These are phyloP conservation scores for Colletotrichum sp. DNA, from an alignment of 2,329 filamentous ascomycete genomes.

Conservation along the genomic window DNA sequence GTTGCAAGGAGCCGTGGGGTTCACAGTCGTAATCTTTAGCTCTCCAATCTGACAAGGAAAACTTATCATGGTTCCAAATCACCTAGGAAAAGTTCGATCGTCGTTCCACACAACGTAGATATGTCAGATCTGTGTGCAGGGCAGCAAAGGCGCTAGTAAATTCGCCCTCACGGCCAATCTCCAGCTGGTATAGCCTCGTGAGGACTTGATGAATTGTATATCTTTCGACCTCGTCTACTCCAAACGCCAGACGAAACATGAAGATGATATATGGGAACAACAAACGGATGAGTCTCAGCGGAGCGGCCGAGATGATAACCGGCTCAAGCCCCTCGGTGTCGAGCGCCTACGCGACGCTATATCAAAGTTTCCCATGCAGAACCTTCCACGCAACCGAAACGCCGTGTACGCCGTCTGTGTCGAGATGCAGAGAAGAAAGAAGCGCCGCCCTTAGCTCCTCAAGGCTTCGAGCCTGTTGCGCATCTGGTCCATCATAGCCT, in stretches of 20 bases:
- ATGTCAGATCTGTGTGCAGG: too few relatives aligned
- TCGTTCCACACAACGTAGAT: too few relatives aligned
- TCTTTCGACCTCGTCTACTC: conserved; percentile 8
- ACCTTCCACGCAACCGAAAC: neutral
- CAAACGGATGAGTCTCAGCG: neutral
- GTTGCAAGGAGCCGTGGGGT: too few relatives aligned
- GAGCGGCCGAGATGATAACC: neutral
- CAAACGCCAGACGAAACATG: conserved; percentile 14
- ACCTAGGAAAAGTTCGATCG: too few relatives aligned
- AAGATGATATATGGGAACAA: neutral
- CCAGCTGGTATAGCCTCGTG: neutral
- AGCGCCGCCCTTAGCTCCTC: conserved; percentile 68
- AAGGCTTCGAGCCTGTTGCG: conserved; percentile 87
- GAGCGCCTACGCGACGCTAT: neutral
- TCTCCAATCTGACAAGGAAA: too few relatives aligned
- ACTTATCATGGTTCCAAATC: too few relatives aligned
- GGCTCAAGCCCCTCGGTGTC: neutral
- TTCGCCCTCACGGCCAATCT: neutral
- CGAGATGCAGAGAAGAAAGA: conserved; percentile 6
- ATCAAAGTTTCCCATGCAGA: neutral
- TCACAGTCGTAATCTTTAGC: too few relatives aligned
- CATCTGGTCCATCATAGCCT: conserved; percentile 95
- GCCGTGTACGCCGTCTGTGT: conserved; percentile 13
- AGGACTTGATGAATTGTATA: neutral
- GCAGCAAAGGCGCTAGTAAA: neutral